Evolutionary conservation across 768 basidiomycete species (phyloP), one percentile per base, ranked within the genome.

Genomic region (Phaeolepiota aurea): DNA sequence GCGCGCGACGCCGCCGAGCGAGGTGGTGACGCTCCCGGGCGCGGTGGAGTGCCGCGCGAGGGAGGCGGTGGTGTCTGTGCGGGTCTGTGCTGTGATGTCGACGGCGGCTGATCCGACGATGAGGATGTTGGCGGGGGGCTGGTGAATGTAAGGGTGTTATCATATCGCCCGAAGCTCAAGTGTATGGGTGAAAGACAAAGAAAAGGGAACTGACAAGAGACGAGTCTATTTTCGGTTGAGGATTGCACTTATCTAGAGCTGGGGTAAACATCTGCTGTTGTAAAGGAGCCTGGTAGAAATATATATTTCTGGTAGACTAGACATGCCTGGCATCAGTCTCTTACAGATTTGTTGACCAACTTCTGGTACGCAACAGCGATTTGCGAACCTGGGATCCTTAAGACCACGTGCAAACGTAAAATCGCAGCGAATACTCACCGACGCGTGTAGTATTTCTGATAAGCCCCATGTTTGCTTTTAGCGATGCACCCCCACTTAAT

Each of bases 1-100:
- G n/a, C 93, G 80, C 1, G 77, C 92, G 11, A 99, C 94, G 20
- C 94, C 94, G 1, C 94, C 94, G 3, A 87, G 64, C 0, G 83
- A 73, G 28, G 93, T 45, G 12, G 68, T 63, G 18, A 98, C 77
- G 10, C 56, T 65, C 7, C 96, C 96, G 0, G 91, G 90, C 9
- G 73, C 73, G 0, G 93, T 98, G 0, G 90, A 86, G 42, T 79
- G 69, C 10, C 38, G 46, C 5, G 54, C 56, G 14, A 69, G 57
- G n/a, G 64, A 56, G 22, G 69, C 49, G 21, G 62, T 52, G 1
- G 55, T 53, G 15, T 63, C 54, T 12, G 57, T 42, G 23, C 53
- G 34, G 20, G 62, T 57, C 38, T 72, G 68, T 15, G 88, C 75
- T 4, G 87, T 87, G 44, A 99, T 74, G 55, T 99, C 96, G 4